Conservation (phyloP, 1,284 basidiomycete species). For the Apiotrichum mycotoxinovorans region DNA sequence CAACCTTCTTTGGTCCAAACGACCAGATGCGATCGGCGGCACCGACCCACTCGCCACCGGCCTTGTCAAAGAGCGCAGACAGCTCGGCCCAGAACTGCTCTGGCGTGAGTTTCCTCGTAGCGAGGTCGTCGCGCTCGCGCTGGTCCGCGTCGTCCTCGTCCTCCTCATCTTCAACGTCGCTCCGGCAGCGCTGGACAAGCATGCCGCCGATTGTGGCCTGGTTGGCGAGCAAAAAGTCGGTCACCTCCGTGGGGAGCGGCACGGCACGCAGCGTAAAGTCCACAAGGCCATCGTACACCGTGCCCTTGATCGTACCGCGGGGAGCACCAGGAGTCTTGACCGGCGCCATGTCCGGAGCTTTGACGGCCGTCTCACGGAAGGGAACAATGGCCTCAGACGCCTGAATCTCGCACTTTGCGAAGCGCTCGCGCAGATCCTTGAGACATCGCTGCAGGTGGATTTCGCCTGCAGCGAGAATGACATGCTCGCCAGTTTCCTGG, state of each 20-base stretch:
- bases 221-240: conserved; percentile 74
- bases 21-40: conserved; percentile 76
- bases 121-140: conserved; percentile 45
- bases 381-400: conserved; percentile 95
- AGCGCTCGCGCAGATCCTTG: conserved; percentile 90
- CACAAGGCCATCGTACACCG: conserved; percentile 67
- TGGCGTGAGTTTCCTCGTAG: conserved; percentile 58
- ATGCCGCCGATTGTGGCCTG: conserved; percentile 41
- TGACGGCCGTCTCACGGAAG: conserved; percentile 91
- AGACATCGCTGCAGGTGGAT: conserved; percentile 95
- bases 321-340: conserved; percentile 68
- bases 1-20: conserved; percentile 84
- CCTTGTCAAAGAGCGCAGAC: conserved; percentile 61
- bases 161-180: conserved; percentile 22
- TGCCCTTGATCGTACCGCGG: conserved; percentile 74
- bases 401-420: conserved; percentile 88
- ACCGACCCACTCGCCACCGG: conserved; percentile 76
- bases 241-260: conserved; percentile 68
- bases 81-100: conserved; percentile 80
- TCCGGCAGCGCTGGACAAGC: conserved; percentile 38
- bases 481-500: conserved; percentile 95
- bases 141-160: conserved; percentile 24
- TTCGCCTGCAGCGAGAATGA: conserved; percentile 94
- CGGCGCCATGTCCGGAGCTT: conserved; percentile 78
- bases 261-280: conserved; percentile 78